These are phyloP conservation scores for Prorocentrum cordatum DNA, from an alignment of 169 alveolate species.

Conservation along the genomic window DNA sequence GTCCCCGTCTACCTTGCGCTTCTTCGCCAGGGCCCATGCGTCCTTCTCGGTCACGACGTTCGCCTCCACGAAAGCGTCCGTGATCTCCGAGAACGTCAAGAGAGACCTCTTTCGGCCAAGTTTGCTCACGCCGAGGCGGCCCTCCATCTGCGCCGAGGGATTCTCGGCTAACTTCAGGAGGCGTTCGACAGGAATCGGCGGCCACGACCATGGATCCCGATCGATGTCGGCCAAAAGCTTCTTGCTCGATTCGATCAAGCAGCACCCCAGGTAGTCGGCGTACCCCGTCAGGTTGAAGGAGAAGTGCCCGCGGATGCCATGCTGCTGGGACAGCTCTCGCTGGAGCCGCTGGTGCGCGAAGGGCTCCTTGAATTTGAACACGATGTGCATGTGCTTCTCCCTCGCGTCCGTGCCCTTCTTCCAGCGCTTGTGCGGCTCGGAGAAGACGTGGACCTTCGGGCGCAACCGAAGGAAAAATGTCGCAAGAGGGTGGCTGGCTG, in stretches of 20 bases:
- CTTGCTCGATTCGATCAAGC: background rate
- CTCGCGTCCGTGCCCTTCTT: background rate
- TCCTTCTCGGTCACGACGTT: background rate
- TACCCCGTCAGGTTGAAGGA: background rate
- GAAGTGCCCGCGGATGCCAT: background rate
- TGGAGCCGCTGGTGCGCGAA: background rate
- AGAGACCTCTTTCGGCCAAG: background rate
- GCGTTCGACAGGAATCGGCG: background rate
- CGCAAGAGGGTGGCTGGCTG: too few species aligned
- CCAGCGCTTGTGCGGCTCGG: background rate
- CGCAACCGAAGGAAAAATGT: too few species aligned
- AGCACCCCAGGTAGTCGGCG: background rate
- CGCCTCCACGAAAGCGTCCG: background rate
- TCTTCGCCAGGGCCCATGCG: background rate
- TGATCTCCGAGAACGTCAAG: background rate
- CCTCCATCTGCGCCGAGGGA: background rate
- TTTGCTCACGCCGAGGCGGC: background rate
- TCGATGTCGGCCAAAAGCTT: background rate
- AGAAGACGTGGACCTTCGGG: background rate
- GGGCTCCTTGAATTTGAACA: background rate
- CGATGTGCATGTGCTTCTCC: background rate
- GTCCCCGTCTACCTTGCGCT: background rate
- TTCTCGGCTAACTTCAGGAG: too few species aligned
- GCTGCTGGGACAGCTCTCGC: background rate
- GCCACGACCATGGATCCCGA: background rate